phyloP scores from a whole-genome alignment of 306 rosid genomes.

The Rosa lucieae region DNA sequence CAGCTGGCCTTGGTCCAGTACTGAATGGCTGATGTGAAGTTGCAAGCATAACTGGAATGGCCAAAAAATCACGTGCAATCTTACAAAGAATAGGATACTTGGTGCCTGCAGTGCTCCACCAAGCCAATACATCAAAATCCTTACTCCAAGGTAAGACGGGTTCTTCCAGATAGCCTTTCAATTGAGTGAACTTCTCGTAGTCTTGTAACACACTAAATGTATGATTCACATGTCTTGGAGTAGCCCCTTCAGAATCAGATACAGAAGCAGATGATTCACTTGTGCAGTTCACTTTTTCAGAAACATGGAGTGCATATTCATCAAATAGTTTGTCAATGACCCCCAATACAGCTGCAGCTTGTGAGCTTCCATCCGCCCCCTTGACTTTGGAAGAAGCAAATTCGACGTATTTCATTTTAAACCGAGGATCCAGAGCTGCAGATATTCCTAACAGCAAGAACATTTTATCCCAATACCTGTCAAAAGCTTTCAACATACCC shows the following conservation, averaged over 20 bases:
- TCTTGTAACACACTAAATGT: slow-evolving; percentile 3
- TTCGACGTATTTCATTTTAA: slow-evolving; percentile 17
- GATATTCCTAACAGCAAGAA: slow-evolving; percentile 16
- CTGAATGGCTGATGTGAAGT: slow-evolving; percentile 6
- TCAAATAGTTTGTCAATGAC: not conserved
- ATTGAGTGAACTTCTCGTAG: not conserved
- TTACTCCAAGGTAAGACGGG: slow-evolving; percentile 7
- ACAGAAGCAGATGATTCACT: not conserved
- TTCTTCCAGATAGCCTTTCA: slow-evolving; percentile 18
- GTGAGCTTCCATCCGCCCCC: not conserved
- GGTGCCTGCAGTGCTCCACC: slow-evolving; percentile 15
- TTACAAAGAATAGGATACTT: slow-evolving; percentile 9
- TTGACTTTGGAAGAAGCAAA: slow-evolving; percentile 3
- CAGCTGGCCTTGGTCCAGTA: slow-evolving; percentile 7
- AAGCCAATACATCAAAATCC: not conserved
- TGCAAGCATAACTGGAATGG: slow-evolving; percentile 8
- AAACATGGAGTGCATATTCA: not conserved
- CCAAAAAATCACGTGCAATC: slow-evolving; percentile 15
- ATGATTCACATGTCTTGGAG: not conserved
- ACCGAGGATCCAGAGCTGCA: slow-evolving; percentile 19
- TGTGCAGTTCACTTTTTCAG: not conserved
- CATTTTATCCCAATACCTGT: slow-evolving; percentile 9
- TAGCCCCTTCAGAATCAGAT: not conserved
- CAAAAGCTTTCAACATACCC: slow-evolving; percentile 3
- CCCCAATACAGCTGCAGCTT: slow-evolving; percentile 5